These are phyloP conservation scores for Gloeostereum incarnatum DNA, from an alignment of 768 basidiomycete species.

Conservation along the genomic window DNA sequence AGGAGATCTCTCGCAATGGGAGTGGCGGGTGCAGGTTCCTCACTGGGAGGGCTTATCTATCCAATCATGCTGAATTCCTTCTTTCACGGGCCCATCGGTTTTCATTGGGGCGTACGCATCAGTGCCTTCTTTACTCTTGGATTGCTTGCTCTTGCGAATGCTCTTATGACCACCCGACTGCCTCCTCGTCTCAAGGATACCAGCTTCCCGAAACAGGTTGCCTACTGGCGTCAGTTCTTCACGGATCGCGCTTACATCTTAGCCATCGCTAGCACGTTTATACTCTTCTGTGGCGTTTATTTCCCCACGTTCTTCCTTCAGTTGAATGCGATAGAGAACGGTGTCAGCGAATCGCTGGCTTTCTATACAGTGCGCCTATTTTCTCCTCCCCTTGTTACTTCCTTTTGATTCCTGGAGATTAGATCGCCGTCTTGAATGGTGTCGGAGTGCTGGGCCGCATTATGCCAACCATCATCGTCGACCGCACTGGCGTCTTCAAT, in stretches of 20 bases:
- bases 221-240: background rate
- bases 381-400: background rate
- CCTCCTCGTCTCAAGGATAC: constrained; percentile 12
- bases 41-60: constrained; percentile 34
- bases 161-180: constrained; percentile 24
- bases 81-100: constrained; percentile 27
- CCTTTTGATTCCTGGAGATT: background rate
- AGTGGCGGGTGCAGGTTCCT: constrained; percentile 35
- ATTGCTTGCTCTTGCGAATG: constrained; percentile 25
- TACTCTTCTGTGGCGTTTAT: constrained; percentile 14
- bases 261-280: constrained; percentile 1
- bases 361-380: constrained; percentile 24
- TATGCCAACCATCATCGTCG: constrained; percentile 33
- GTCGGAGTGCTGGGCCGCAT: constrained; percentile 41
- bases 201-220: background rate
- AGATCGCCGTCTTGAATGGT: constrained; percentile 48
- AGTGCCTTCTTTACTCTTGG: constrained; percentile 27
- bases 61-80: constrained; percentile 47
- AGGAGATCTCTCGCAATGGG: constrained; percentile 35
- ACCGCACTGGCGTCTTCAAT: constrained; percentile 32
- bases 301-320: constrained; percentile 29
- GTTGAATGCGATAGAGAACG: constrained; percentile 20
- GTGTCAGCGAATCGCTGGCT: constrained; percentile 20
- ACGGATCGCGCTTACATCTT: background rate
- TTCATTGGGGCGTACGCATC: constrained; percentile 35